Evolutionary conservation across 176 grass and related monocot genomes (phyloP).

Genomic region (Calamus simplicifolius): DNA sequence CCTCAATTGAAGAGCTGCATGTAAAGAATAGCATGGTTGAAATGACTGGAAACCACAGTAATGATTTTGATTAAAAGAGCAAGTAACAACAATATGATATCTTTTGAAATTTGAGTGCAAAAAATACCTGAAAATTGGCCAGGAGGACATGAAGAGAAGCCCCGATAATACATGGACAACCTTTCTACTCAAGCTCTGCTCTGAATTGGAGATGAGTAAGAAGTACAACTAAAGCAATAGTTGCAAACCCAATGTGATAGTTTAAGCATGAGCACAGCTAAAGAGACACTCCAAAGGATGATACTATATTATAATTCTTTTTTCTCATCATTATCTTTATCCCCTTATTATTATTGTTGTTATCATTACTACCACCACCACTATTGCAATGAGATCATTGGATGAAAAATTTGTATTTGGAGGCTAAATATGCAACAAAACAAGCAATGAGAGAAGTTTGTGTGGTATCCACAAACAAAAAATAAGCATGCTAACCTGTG

Average conservation of each 20-base stretch:
- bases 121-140: slow-evolving; percentile 78
- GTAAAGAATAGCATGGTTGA: background rate
- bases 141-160: slow-evolving; percentile 78
- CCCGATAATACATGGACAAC: slow-evolving; percentile 78
- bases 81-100: too few species aligned
- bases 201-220: slow-evolving; percentile 11
- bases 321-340: too few species aligned
- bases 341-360: too few species aligned
- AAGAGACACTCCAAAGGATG: background rate
- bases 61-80: too few species aligned
- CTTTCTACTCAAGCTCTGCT: slow-evolving; percentile 90
- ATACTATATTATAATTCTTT: too few species aligned
- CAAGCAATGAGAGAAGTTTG: too few species aligned
- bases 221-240: background rate
- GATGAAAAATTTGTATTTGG: too few species aligned
- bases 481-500: too few species aligned
- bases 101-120: background rate
- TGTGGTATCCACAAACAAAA: too few species aligned
- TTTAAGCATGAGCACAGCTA: background rate
- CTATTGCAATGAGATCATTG: too few species aligned
- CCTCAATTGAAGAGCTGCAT: slow-evolving; percentile 43
- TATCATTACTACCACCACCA: too few species aligned
- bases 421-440: too few species aligned
- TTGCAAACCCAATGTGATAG: background rate
- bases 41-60: background rate